These are phyloP conservation scores for Aspergillus sp. DNA, from an alignment of 2,329 filamentous ascomycete genomes.

Conservation along the genomic window DNA sequence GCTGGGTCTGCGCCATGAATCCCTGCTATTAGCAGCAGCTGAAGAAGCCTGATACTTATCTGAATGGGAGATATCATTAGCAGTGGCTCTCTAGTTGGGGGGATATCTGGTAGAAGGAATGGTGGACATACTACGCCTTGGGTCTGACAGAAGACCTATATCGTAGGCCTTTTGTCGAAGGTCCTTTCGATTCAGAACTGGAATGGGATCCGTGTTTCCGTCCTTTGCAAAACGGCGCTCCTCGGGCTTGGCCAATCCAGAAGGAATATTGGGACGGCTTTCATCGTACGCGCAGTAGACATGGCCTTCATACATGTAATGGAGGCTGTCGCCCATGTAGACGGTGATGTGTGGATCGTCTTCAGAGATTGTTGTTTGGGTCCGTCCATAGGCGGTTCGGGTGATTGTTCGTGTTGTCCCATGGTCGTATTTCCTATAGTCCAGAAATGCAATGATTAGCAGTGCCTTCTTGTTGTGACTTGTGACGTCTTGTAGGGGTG, in stretches of 20 bases:
- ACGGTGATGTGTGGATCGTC: not conserved
- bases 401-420: not conserved
- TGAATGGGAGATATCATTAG: no score
- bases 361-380: not conserved
- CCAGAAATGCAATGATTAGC: not conserved
- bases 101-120: no score
- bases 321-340: not conserved
- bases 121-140: no score
- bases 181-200: not conserved
- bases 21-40: no score
- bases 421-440: not conserved
- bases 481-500: not conserved
- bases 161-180: not conserved
- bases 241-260: not conserved
- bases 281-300: conserved; percentile 6
- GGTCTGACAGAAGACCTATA: not conserved
- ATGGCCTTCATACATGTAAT: not conserved
- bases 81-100: no score
- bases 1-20: no score
- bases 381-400: not conserved
- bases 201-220: not conserved
- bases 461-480: not conserved
- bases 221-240: not conserved
- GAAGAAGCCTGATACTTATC: no score
- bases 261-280: not conserved